Evolutionary conservation across 1,284 basidiomycete genomes (phyloP), one percentile per base, ranked within the genome.

Genomic region (Rhizoctonia solani): DNA sequence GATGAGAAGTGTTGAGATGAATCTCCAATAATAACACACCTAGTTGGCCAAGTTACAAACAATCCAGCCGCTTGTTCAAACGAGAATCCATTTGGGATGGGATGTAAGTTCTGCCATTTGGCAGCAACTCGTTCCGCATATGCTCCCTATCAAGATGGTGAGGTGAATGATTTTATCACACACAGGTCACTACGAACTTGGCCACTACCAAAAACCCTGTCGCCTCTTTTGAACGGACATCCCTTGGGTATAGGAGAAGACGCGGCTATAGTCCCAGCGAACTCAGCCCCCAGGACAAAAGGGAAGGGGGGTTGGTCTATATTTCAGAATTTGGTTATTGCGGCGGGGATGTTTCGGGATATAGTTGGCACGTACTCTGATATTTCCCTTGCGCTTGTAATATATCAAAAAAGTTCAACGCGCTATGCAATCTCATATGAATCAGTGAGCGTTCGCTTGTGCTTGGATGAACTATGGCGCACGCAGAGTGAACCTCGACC

Each of bases 311-410:
- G 92, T 74, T 94, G 88, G 68, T 75, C 77, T 78, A 67, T 1
- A 16, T 25, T 1, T 1, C 9, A 44, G 44, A 34, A 14, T 14
- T 25, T 5, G 34, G 16, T 54, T 5, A 2, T 11, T 23, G 44
- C 16, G 14, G 21, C 19, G n/a, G 8, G 14, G 25, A 21, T 16
- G 21, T n/a, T 49, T 63, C 50, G 32, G 25, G 21, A 19, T 67
- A 16, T 44, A 8, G 32, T 44, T 46, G n/a, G 42, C 19, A 72
- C 75, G 65, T 49, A 78, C 79, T 79, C 76, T 97, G 93, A 75
- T 95, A 90, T 81, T 90, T 93, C 58, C 93, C 93, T 78, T 94
- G 90, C 0, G 88, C 80, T 79, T 93, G 91, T 25, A 95, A 79
- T 71, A 93, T 92, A 69, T 92, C 90, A 75, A 90, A 93, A 79